Percentiles rank a stretch among this genome's conserved stretches.
phyloP scores from a whole-genome alignment of 495 filamentous ascomycete genomes.

The Daldinia loculata region DNA sequence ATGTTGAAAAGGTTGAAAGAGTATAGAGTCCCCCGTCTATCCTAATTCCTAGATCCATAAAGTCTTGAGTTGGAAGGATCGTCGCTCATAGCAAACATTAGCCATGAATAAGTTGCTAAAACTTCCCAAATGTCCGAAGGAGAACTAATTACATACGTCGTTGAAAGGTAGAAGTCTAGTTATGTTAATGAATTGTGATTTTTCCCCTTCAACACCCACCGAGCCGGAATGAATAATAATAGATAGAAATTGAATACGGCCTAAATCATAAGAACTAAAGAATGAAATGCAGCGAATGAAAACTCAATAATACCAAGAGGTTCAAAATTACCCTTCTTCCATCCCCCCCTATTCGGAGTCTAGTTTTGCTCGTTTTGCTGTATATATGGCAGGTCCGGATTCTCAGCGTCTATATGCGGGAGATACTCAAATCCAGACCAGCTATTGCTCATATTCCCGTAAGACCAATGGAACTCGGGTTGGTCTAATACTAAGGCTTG shows the following conservation, averaged over 20 bases:
- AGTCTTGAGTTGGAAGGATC: background rate
- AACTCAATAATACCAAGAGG: conserved; percentile 13
- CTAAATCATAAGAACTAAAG: no score
- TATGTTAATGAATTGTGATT: background rate
- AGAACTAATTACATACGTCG: background rate
- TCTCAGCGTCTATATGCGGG: background rate
- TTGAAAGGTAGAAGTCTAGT: background rate
- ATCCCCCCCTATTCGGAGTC: background rate
- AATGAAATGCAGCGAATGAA: no score
- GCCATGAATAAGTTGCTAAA: background rate
- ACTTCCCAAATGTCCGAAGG: background rate
- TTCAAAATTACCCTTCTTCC: background rate
- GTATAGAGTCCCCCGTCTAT: background rate
- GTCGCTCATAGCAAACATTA: background rate
- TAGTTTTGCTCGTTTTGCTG: conserved; percentile 10
- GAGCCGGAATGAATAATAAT: background rate
- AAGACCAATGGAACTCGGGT: background rate
- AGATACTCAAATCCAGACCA: conserved; percentile 15
- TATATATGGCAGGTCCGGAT: background rate
- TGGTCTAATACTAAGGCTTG: conserved; percentile 1
- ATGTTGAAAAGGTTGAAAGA: background rate
- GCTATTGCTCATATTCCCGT: background rate
- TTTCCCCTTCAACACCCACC: background rate
- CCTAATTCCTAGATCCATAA: background rate
- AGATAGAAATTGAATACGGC: no score